Base-by-base conservation (phyloP, 2,329 filamentous ascomycete genomes). In the Aspergillus terreus region DNA sequence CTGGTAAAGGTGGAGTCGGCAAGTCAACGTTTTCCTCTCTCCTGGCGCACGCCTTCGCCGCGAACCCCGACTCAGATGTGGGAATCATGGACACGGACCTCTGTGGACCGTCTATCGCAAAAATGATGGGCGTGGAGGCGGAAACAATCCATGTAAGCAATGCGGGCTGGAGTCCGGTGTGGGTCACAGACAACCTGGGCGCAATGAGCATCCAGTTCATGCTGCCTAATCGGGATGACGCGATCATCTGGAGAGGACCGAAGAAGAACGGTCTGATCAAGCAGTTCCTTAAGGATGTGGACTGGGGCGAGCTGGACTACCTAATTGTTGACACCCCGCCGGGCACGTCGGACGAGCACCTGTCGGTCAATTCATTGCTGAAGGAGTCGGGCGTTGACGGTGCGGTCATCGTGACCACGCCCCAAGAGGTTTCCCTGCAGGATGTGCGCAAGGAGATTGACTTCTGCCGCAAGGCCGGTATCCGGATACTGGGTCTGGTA, bases 191-290 rank as follows among this genome's bases (percentile, higher is more conserved):
- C 63, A 99, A 97, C 63, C 78, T 99, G 3, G 89, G 87, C 1
- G 90, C 96, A 46, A 97, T 99, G 92, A 94, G 88, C 64, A 90
- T 99, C 58, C 94, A 99, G 71, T 99, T 99, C 69, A 95, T 99
- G 90, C 78, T 99, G 43, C 94, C 94, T 0, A 90, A 90, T 64
- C 82, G 89, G 44, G 92, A 99, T 70, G 92, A 96, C 66, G 94
- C 94, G 3, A 86, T 99, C 38, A 99, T 99, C 60, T 99, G 94
- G 94, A 83, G 94, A 46, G 94, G 94, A 0, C 88, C 94, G 2
- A 99, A 99, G 82, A 99, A 99, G 81, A 99, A 97, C 65, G 94
- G 94, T 0, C 75, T 99, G 51, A 97, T 99, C 68, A 99, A 99
- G 77, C 89, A 95, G 70, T 99, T 99, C 63, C 75, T 99, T 47